phyloP scores from a whole-genome alignment of 345 rosid species.

The Corchorus olitorius region DNA sequence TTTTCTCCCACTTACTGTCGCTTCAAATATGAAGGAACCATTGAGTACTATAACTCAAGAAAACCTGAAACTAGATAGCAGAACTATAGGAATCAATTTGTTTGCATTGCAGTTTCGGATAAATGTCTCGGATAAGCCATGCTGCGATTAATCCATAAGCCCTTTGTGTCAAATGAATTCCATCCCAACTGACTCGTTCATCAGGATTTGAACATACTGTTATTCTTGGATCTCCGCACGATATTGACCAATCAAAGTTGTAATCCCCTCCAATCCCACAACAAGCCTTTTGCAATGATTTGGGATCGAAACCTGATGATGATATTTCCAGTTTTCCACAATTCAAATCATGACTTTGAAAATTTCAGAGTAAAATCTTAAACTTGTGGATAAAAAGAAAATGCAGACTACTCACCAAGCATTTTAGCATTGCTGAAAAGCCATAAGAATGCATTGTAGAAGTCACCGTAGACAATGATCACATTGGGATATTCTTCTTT shows the following conservation, averaged over 20 bases:
- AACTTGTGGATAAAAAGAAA: not conserved
- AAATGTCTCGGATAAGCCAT: slow-evolving; percentile 18
- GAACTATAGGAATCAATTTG: no score
- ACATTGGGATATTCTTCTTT: not conserved
- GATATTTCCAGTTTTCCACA: not conserved
- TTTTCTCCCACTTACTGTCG: no score
- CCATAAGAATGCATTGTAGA: slow-evolving; percentile 19
- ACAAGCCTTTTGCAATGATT: slow-evolving; percentile 25
- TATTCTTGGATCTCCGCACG: slow-evolving; percentile 33
- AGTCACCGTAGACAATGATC: slow-evolving; percentile 17
- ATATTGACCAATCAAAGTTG: slow-evolving; percentile 4
- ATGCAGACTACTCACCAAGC: not conserved
- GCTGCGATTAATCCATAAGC: slow-evolving; percentile 27
- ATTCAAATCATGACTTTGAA: not conserved
- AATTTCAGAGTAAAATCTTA: no score
- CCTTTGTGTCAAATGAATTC: slow-evolving; percentile 34
- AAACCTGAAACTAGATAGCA: no score
- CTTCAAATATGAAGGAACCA: no score
- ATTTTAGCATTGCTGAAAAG: not conserved
- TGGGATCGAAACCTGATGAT: slow-evolving; percentile 22
- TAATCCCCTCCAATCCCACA: slow-evolving; percentile 39
- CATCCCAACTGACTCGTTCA: slow-evolving; percentile 40
- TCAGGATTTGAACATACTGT: slow-evolving; percentile 33
- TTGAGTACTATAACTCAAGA: no score
- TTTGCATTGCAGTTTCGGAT: no score